Conservation (phyloP, 805 yeast genomes). For the Schizosaccharomyces cryophilus region DNA sequence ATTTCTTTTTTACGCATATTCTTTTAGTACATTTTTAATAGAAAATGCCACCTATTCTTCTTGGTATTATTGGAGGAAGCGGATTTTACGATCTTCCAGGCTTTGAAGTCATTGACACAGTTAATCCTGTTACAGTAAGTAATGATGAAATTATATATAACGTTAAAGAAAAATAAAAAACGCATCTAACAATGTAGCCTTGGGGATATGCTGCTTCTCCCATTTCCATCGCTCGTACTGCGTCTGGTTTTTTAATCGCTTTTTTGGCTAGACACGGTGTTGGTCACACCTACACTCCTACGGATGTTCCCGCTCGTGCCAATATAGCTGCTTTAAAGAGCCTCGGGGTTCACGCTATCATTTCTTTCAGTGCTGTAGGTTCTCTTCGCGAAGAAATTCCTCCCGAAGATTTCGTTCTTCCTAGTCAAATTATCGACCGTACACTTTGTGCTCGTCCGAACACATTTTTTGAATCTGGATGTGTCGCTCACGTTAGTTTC, state of each 20-base stretch:
- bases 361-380: constrained; percentile 92
- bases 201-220: constrained; percentile 96
- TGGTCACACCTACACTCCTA: constrained; percentile 70
- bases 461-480: constrained; percentile 72
- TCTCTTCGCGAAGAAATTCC: constrained; percentile 68
- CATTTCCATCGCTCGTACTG: constrained; percentile 66
- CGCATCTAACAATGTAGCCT: constrained; percentile 20
- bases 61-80: constrained; percentile 92
- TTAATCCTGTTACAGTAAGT: constrained; percentile 39
- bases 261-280: constrained; percentile 86
- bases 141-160: no score
- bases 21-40: no score
- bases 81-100: constrained; percentile 79
- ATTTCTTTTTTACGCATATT: no score
- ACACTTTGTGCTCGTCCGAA: constrained; percentile 85
- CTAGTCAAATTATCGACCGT: constrained; percentile 87
- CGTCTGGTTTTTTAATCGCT: constrained; percentile 61
- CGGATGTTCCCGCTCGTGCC: constrained; percentile 80
- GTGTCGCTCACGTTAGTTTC: constrained; percentile 91
- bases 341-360: constrained; percentile 62
- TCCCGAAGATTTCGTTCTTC: constrained; percentile 92
- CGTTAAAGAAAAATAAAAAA: no score
- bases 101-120: constrained; percentile 60
- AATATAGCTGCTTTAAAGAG: constrained; percentile 86
- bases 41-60: constrained; percentile 17